Percentiles rank a stretch among this genome's conserved stretches.
Evolutionary conservation across 225 moss, liverwort and hornwort genomes (phyloP).

Genomic region (Polytrichum formosum): DNA sequence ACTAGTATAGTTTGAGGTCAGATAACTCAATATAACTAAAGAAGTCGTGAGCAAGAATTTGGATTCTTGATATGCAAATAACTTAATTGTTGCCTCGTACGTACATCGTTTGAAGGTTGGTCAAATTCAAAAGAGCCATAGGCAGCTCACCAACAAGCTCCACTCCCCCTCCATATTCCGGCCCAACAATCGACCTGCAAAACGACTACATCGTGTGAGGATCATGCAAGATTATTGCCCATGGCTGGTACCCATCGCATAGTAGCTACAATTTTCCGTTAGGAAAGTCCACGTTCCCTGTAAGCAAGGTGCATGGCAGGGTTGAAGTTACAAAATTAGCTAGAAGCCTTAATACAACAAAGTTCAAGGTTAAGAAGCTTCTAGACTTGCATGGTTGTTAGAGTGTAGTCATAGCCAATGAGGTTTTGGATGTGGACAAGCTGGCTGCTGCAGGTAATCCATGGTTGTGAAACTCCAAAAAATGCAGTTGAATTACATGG

Average conservation of each 20-base stretch:
- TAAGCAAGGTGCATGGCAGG: too few relatives aligned
- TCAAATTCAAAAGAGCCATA: constrained; percentile 7
- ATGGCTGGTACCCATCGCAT: too few relatives aligned
- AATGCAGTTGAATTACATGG: constrained; percentile 12
- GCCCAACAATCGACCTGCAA: not conserved
- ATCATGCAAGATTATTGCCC: too few relatives aligned
- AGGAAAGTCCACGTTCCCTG: too few relatives aligned
- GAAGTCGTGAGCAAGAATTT: too few relatives aligned
- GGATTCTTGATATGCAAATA: too few relatives aligned
- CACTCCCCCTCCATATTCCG: constrained; percentile 2
- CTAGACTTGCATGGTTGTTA: constrained; percentile 11
- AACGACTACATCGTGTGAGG: too few relatives aligned
- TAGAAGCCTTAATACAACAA: not conserved
- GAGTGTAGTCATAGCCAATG: constrained; percentile 10
- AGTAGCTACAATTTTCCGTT: too few relatives aligned
- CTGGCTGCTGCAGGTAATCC: constrained; percentile 3
- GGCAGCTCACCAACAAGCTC: constrained; percentile 16
- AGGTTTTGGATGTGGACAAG: constrained; percentile 20
- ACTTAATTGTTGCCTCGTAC: not conserved
- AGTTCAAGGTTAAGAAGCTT: not conserved
- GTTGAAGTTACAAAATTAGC: not conserved
- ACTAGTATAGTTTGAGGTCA: too few relatives aligned
- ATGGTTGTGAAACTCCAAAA: not conserved
- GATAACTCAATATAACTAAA: too few relatives aligned
- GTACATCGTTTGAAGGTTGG: constrained; percentile 19